Percentiles rank a stretch among this genome's conserved stretches.
Evolutionary conservation across 106 monocot genomes (phyloP).

Genomic region (Vanilla planifolia): DNA sequence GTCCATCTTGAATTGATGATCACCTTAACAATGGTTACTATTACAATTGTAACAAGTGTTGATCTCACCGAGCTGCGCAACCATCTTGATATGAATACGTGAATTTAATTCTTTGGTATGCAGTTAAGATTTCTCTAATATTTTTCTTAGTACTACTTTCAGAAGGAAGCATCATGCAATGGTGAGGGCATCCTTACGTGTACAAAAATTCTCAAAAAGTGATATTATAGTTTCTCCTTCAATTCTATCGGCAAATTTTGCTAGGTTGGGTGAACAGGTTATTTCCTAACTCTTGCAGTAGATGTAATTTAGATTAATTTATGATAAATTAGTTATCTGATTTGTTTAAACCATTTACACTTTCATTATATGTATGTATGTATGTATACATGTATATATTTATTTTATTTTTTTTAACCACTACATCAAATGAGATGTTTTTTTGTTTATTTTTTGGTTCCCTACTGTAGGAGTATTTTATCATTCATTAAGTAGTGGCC

Average conservation of each 20-base stretch:
- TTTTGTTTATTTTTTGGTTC: too few species aligned
- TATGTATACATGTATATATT: too few species aligned
- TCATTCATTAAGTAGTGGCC: too few species aligned
- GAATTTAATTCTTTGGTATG: neutral
- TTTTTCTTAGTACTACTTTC: conserved; percentile 13
- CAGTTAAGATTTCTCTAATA: neutral
- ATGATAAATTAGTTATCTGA: too few species aligned
- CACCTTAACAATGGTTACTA: neutral
- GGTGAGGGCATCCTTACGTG: conserved; percentile 69
- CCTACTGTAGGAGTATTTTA: too few species aligned
- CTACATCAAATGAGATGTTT: too few species aligned
- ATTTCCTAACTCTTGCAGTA: conserved; percentile 5
- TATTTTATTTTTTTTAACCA: too few species aligned
- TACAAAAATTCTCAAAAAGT: conserved; percentile 84
- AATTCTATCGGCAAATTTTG: conserved; percentile 92
- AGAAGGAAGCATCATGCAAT: conserved; percentile 40
- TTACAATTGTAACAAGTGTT: too few species aligned
- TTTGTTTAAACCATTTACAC: too few species aligned
- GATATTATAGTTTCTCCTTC: conserved; percentile 97
- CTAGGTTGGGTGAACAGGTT: conserved; percentile 95
- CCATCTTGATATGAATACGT: neutral
- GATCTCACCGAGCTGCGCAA: neutral
- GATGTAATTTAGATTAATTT: conserved; percentile 1
- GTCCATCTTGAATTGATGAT: neutral
- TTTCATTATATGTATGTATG: too few species aligned